Base-by-base conservation (phyloP, 2,329 filamentous ascomycete species). In the Aspergillus costaricaensis region DNA sequence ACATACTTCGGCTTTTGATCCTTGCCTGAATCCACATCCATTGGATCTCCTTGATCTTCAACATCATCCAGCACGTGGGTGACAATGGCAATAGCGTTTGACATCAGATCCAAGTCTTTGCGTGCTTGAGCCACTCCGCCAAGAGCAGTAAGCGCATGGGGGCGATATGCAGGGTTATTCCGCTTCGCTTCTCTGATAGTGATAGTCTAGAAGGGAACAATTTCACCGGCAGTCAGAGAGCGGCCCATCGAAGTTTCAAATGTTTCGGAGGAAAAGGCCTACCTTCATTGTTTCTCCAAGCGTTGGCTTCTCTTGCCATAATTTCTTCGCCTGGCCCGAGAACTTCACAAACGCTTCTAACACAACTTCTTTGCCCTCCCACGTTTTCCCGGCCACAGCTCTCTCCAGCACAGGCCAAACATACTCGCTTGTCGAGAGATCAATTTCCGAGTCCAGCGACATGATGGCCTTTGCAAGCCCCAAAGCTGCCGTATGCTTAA, bases 401-500 rank as follows among this genome's bases (percentile, higher is more conserved):
- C 90, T 91, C 65, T 97, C 91, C 51, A 96, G 82, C 1, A 89
- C 85, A 0, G 91, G 91, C 94, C 94, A 99, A 21, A 97, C 80
- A 15, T 80, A 79, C 65, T 83, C 80, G 17, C 91, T 81, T 43
- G 88, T 86, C 2, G 81, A 71, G 17, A 83, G 81, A 62, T 84
- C 86, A 54, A 85, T 83, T 19, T 85, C 86, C 12, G 74, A 67
- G 5, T 81, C 81, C 25, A 93, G 84, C 1, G 89, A 87, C 19
- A 82, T 82, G 12, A 92, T 84, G 58, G 89, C 86, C 49, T 91
- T 89, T 1, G 91, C 91, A 9, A 94, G 85, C 0, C 92, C 86
- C 60, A 95, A 86, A 7, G 93, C 92, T 8, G 90, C 90, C 0
- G 91, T 91, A 69, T 98, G 94, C 75, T 96, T 95, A 59, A 98